Base-by-base conservation (phyloP, 164 flowering plant genomes). In the Taxillus chinensis region DNA sequence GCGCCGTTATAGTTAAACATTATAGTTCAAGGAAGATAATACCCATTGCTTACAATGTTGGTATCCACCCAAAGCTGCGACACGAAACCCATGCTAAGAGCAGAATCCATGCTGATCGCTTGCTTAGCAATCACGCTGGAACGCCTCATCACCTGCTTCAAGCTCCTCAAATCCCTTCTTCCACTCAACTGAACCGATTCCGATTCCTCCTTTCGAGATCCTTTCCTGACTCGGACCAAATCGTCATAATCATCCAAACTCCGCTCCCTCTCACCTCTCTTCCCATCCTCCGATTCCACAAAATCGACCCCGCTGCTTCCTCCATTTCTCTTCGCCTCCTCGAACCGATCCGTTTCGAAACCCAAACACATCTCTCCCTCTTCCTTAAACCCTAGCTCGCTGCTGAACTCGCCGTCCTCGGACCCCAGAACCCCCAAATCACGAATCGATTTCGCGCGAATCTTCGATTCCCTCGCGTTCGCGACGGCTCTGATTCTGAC, bases 21-120 rank as follows among this genome's bases (percentile, higher is more conserved):
- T n/a, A n/a, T n/a, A 27, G 27, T 27, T 27, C 27, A 27, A 27
- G 27, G 27, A 27, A 27, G 27, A 27, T 27, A 27, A 27, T 27
- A 27, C 27, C 27, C 27, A 27, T 51, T 13, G 70, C 95, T 83
- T 67, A 90, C 95, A 45, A 88, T 77, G 64, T 43, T 51, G 9
- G 86, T 78, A 67, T 90, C 86, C 43, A 90, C 90, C 95, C 95
- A 90, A 66, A 90, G 85, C 67, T 90, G 86, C 0, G 93, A 81
- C 14, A 90, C 83, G 62, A 87, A 90, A 11, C 95, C 95, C 73
- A 88, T 69, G 71, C 79, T 75, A 17, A 74, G 74, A 63, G 93
- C 97, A 67, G 89, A 82, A 17, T 75, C 77, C 54, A 85, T 68
- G 70, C 91, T 82, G 57, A 90, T 83, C 13, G 88, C 95, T 80